Evolutionary conservation across 106 monocot genomes (phyloP).

Genomic region (Dioscorea alata): DNA sequence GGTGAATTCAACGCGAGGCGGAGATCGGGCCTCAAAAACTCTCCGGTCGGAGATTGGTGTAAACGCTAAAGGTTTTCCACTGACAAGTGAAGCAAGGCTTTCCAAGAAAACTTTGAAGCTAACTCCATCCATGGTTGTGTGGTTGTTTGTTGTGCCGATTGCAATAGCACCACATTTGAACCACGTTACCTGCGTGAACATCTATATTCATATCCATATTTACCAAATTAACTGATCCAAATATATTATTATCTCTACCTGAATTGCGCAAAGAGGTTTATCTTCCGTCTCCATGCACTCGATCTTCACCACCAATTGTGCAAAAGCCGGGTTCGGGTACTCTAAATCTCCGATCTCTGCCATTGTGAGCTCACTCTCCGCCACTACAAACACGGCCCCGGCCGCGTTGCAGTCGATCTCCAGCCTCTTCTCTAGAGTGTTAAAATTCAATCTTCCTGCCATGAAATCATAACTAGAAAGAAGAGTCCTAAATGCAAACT

Average conservation of each 20-base stretch:
- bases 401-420: slow-evolving; percentile 20
- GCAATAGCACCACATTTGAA: neutral
- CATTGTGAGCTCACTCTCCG: slow-evolving; percentile 3
- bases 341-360: slow-evolving; percentile 16
- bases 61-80: neutral
- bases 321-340: slow-evolving; percentile 11
- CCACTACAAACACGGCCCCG: slow-evolving; percentile 10
- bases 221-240: neutral
- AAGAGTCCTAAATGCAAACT: slow-evolving; percentile 12
- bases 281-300: neutral
- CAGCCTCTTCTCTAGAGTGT: slow-evolving; percentile 4
- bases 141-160: neutral
- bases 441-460: slow-evolving; percentile 33
- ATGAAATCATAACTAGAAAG: slow-evolving; percentile 36
- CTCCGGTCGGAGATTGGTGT: neutral
- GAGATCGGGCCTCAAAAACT: neutral
- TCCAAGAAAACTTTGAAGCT: neutral
- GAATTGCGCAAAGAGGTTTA: slow-evolving; percentile 6
- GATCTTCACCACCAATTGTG: slow-evolving; percentile 2
- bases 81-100: neutral
- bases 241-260: slow-evolving; percentile 7
- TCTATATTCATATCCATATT: neutral
- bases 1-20: neutral
- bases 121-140: neutral
- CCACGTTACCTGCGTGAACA: neutral